These are phyloP conservation scores for Firmiana major DNA, from an alignment of 345 rosid genomes.

Conservation along the genomic window DNA sequence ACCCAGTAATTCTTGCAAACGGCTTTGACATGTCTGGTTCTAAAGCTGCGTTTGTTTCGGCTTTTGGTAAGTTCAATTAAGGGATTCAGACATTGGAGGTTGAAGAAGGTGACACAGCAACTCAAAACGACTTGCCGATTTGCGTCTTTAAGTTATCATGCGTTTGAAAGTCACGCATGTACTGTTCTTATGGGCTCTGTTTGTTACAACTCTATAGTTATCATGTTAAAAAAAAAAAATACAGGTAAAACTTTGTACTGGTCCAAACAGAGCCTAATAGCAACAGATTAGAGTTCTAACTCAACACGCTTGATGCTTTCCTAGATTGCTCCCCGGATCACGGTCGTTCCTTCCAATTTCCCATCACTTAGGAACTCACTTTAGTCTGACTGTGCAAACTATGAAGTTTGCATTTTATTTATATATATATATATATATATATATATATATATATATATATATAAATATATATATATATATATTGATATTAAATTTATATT, in stretches of 20 bases:
- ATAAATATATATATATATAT: too few species aligned
- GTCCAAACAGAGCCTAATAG: not conserved
- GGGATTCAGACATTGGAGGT: not conserved
- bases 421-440: too few species aligned
- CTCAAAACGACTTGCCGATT: not conserved
- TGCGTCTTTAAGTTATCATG: not conserved
- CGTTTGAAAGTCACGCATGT: not conserved
- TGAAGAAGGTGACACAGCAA: not conserved
- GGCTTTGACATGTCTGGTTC: slow-evolving; percentile 61
- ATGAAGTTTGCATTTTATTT: too few species aligned
- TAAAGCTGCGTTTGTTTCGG: slow-evolving; percentile 14
- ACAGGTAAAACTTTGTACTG: not conserved
- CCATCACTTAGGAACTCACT: not conserved
- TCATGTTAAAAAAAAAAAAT: not conserved
- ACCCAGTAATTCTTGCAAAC: slow-evolving; percentile 62
- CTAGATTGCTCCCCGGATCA: not conserved
- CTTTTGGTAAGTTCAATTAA: not conserved
- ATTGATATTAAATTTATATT: too few species aligned
- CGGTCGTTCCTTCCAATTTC: not conserved
- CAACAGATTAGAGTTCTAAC: not conserved
- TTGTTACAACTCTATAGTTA: not conserved
- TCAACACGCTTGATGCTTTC: too few species aligned
- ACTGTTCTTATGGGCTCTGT: not conserved
- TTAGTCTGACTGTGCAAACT: not conserved
- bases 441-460: too few species aligned